phyloP scores from a whole-genome alignment of 2,329 filamentous ascomycete species.

The Aureobasidium sp. region DNA sequence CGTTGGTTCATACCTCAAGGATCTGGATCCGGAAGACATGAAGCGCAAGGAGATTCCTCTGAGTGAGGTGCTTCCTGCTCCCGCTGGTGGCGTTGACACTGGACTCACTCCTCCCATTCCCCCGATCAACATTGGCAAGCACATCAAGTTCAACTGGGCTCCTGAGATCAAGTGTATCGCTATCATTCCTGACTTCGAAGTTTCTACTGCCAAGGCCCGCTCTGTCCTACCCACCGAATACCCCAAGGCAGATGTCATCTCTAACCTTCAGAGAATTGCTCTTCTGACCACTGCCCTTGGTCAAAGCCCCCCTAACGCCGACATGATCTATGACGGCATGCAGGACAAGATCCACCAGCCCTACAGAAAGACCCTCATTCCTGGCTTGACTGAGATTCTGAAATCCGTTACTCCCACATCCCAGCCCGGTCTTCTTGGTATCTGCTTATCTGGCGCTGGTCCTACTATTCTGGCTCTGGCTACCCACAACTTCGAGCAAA shows the following conservation, averaged over 20 bases:
- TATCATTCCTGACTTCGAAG: constrained; percentile 92
- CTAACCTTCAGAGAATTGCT: constrained; percentile 91
- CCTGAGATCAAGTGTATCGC: constrained; percentile 93
- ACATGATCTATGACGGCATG: constrained; percentile 96
- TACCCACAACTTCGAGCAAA: constrained; percentile 79
- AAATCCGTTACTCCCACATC: constrained; percentile 82
- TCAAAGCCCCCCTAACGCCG: constrained; percentile 80
- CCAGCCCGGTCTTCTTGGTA: constrained; percentile 82
- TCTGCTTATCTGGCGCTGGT: constrained; percentile 89
- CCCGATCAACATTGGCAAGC: constrained; percentile 88
- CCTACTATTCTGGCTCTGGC: constrained; percentile 92
- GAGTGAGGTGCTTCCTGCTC: constrained; percentile 83
- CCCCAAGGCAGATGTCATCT: constrained; percentile 75
- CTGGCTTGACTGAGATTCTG: constrained; percentile 83
- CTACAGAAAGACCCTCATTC: constrained; percentile 85
- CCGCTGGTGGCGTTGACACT: constrained; percentile 85
- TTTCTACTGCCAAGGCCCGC: constrained; percentile 86
- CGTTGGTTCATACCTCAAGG: constrained; percentile 92
- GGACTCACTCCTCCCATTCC: constrained; percentile 79
- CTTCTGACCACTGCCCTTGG: constrained; percentile 84
- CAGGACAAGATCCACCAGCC: constrained; percentile 98
- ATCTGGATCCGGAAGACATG: constrained; percentile 79
- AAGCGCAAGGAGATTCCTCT: constrained; percentile 89
- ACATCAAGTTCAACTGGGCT: constrained; percentile 92
- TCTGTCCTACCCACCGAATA: constrained; percentile 77